Conservation (phyloP, 768 basidiomycete species). For the Amanita brunnescens region DNA sequence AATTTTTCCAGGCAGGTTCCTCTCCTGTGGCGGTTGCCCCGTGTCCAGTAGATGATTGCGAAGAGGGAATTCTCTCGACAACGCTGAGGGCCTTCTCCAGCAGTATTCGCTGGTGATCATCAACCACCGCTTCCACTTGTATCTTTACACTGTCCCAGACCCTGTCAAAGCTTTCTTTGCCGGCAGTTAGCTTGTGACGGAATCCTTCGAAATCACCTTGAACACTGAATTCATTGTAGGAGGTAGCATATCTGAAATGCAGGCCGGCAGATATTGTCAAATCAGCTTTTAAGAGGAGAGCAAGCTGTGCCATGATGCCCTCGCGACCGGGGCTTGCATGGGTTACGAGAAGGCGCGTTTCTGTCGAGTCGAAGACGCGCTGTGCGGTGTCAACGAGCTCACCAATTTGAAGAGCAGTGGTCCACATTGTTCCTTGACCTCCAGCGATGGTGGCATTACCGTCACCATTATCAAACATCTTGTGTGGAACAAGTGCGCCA, state of each 20-base stretch:
- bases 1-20: constrained; percentile 96
- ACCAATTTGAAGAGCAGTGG: constrained; percentile 93
- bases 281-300: constrained; percentile 87
- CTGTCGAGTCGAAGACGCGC: constrained; percentile 83
- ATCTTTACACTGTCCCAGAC: constrained; percentile 93
- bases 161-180: constrained; percentile 78
- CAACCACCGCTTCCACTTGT: constrained; percentile 88
- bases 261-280: constrained; percentile 90
- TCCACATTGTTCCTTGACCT: constrained; percentile 98
- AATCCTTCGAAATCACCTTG: constrained; percentile 86
- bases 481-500: constrained; percentile 90
- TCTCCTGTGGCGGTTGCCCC: constrained; percentile 54
- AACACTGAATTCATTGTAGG: constrained; percentile 95
- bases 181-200: constrained; percentile 65
- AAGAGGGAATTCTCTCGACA: constrained; percentile 67
- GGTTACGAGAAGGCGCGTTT: constrained; percentile 89
- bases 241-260: constrained; percentile 94
- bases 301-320: constrained; percentile 85
- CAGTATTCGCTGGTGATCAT: constrained; percentile 80
- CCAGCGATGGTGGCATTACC: constrained; percentile 96
- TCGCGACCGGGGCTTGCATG: constrained; percentile 92
- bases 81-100: constrained; percentile 87
- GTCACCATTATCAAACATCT: constrained; percentile 91
- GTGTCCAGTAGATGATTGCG: constrained; percentile 35
- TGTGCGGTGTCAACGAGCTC: constrained; percentile 97